Conservation (phyloP, 371 early-diverging fungal genomes). For the Circinella umbellata region DNA sequence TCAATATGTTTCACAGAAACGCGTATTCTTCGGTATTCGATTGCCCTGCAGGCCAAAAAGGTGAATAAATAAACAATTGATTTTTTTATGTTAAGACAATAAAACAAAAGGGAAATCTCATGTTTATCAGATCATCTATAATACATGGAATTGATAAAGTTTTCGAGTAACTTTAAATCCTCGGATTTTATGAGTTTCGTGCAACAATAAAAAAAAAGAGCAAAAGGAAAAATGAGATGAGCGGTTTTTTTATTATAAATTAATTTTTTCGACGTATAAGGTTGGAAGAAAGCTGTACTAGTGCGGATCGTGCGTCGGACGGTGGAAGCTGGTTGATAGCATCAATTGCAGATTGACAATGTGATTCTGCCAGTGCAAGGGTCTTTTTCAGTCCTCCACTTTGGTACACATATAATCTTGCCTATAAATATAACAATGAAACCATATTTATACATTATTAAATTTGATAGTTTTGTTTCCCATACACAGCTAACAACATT, state of each 20-base stretch:
- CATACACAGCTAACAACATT: no score
- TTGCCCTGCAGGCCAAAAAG: no score
- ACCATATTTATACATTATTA: background rate
- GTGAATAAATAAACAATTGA: no score
- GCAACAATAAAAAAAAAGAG: background rate
- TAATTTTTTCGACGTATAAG: conserved; percentile 27
- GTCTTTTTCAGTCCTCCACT: conserved; percentile 76
- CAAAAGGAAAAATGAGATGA: background rate
- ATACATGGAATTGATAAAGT: background rate
- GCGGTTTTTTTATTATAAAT: background rate
- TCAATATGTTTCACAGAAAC: no score
- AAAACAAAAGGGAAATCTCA: no score
- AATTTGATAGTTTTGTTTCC: background rate
- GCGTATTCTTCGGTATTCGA: no score
- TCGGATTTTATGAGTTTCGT: background rate
- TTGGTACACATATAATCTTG: conserved; percentile 71
- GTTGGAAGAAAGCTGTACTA: conserved; percentile 66
- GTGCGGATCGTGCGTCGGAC: conserved; percentile 62
- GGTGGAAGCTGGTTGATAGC: conserved; percentile 67
- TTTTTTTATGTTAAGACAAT: no score
- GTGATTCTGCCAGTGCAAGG: conserved; percentile 54
- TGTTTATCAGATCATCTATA: no score
- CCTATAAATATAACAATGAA: conserved; percentile 29
- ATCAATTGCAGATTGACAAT: conserved; percentile 66
- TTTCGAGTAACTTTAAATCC: background rate